A percentile compares a stretch with the other conserved stretches of the same genome.
Conservation (phyloP, 2,329 filamentous ascomycete species). For the Colletotrichum musae region DNA sequence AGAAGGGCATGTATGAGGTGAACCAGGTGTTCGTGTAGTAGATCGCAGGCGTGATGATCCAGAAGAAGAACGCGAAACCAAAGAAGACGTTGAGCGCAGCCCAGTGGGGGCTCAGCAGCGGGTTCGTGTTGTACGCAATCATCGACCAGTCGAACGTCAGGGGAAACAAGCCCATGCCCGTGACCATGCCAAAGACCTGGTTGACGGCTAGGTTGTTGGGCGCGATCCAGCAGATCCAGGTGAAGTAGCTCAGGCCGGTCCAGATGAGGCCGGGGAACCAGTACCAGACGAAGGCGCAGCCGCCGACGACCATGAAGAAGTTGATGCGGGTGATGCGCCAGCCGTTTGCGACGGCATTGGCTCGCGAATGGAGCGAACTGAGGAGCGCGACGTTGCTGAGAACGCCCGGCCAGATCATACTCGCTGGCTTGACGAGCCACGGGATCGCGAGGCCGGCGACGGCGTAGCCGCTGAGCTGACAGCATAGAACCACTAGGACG, state of each 20-base stretch:
- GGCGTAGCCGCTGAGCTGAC: conserved; percentile 66
- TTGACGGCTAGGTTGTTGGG: conserved; percentile 62
- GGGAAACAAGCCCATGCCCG: conserved; percentile 55
- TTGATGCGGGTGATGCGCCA: conserved; percentile 55
- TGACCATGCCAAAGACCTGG: conserved; percentile 64
- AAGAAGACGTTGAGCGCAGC: conserved; percentile 74
- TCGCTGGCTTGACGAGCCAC: conserved; percentile 61
- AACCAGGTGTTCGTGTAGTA: conserved; percentile 73
- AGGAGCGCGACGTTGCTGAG: conserved; percentile 61
- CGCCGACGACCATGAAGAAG: conserved; percentile 57
- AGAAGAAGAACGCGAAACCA: conserved; percentile 66
- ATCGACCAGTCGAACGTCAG: conserved; percentile 59
- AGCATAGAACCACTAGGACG: conserved; percentile 59
- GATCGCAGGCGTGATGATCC: conserved; percentile 68
- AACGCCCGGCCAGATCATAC: conserved; percentile 63
- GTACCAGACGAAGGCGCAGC: conserved; percentile 61
- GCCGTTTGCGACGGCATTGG: conserved; percentile 43
- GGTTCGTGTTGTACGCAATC: conserved; percentile 50
- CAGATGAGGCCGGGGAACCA: conserved; percentile 64
- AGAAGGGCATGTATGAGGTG: conserved; percentile 68
- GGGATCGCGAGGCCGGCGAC: conserved; percentile 57
- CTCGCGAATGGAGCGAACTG: conserved; percentile 53
- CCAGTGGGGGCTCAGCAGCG: conserved; percentile 66
- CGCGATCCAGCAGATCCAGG: conserved; percentile 63
- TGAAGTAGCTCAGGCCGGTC: conserved; percentile 57